Evolutionary conservation across 495 filamentous ascomycete species (phyloP).

Genomic region (Pyrenopolyporus hunteri): DNA sequence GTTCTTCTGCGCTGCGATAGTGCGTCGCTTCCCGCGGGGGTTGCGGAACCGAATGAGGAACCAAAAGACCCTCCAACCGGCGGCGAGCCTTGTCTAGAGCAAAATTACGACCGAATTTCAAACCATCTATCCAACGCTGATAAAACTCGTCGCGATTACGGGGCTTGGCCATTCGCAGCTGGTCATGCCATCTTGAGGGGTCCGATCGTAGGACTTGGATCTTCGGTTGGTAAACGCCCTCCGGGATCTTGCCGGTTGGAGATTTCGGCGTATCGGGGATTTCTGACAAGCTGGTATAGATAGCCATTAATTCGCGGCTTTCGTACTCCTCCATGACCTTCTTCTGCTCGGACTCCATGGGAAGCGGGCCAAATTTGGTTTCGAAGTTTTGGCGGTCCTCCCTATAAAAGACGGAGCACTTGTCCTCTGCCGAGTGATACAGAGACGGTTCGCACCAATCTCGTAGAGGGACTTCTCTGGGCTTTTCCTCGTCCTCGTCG

Average conservation of each 20-base stretch:
- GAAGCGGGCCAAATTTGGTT: conserved; percentile 66
- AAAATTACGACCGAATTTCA: conserved; percentile 20
- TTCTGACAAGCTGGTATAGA: conserved; percentile 75
- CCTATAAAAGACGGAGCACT: conserved; percentile 50
- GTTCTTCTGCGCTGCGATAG: conserved; percentile 18
- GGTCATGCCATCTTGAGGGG: conserved; percentile 28
- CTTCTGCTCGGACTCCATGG: conserved; percentile 68
- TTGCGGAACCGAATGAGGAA: not conserved
- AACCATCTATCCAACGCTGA: conserved; percentile 38
- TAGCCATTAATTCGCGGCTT: conserved; percentile 78
- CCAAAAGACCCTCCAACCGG: conserved; percentile 24
- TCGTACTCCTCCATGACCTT: conserved; percentile 74
- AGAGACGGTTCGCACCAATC: conserved; percentile 37
- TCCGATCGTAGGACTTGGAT: conserved; percentile 28
- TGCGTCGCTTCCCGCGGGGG: not conserved
- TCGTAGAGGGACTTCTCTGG: conserved; percentile 37
- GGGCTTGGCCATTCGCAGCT: conserved; percentile 23
- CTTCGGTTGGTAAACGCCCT: conserved; percentile 16
- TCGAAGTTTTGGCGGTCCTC: conserved; percentile 62
- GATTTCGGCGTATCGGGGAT: conserved; percentile 81
- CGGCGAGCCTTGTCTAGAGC: conserved; percentile 24
- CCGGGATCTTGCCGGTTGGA: conserved; percentile 52
- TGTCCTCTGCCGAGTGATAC: not conserved
- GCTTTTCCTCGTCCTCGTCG: conserved; percentile 53
- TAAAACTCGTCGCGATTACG: conserved; percentile 43